Percentiles rank a stretch among this genome's conserved stretches.
Conservation (phyloP, 805 yeast genomes). For the Metschnikowia reukaufii region DNA sequence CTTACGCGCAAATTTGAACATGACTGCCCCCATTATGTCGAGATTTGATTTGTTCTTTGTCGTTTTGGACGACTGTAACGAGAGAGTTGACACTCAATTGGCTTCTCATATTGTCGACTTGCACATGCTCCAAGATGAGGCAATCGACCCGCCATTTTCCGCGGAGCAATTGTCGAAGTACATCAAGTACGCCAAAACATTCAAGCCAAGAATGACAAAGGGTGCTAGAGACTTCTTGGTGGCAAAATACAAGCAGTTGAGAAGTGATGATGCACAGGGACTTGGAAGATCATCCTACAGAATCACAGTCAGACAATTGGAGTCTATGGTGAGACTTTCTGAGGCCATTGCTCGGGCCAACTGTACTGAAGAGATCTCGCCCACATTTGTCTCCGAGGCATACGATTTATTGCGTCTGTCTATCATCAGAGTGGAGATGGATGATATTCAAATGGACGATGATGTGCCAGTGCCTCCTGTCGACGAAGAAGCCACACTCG, state of each 20-base stretch:
- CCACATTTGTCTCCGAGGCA: slow-evolving; percentile 89
- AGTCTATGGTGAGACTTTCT: slow-evolving; percentile 85
- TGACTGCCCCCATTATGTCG: slow-evolving; percentile 99
- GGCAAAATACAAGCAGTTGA: slow-evolving; percentile 74
- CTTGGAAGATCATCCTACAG: slow-evolving; percentile 82
- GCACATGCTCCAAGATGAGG: slow-evolving; percentile 88
- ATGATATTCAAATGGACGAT: slow-evolving; percentile 85
- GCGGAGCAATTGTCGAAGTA: slow-evolving; percentile 87
- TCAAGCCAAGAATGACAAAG: slow-evolving; percentile 83
- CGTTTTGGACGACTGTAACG: slow-evolving; percentile 91
- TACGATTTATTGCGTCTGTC: slow-evolving; percentile 86
- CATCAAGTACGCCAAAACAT: slow-evolving; percentile 88
- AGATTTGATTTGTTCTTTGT: slow-evolving; percentile 95
- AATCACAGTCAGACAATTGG: slow-evolving; percentile 95
- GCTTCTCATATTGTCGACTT: slow-evolving; percentile 91
- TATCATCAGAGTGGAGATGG: slow-evolving; percentile 90
- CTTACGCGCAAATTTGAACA: slow-evolving; percentile 79
- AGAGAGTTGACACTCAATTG: slow-evolving; percentile 80
- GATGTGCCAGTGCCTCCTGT: slow-evolving; percentile 39
- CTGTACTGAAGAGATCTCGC: slow-evolving; percentile 84
- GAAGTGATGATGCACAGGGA: slow-evolving; percentile 91
- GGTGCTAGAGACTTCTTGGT: slow-evolving; percentile 79
- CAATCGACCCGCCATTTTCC: slow-evolving; percentile 83
- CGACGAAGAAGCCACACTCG: slow-evolving; percentile 19
- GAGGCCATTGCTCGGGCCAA: slow-evolving; percentile 98